Conservation (phyloP, 1,284 basidiomycete genomes). For the Leccinum pachyderme region DNA sequence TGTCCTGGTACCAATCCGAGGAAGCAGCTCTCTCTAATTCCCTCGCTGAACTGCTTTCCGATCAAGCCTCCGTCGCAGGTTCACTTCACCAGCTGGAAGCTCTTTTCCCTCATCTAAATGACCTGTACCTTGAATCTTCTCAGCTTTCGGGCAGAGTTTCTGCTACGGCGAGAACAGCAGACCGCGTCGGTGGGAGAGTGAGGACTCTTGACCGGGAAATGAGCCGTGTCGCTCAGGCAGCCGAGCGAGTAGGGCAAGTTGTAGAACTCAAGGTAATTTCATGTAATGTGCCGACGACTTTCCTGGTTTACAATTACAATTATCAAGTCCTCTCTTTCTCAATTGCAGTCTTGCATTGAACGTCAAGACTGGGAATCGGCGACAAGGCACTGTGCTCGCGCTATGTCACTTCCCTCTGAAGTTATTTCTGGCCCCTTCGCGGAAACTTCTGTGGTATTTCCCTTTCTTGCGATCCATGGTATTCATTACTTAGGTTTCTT, state of each 20-base stretch:
- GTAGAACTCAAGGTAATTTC: slow-evolving; percentile 81
- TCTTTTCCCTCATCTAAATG: slow-evolving; percentile 64
- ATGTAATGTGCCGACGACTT: background rate
- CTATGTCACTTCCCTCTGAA: slow-evolving; percentile 78
- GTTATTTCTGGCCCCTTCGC: slow-evolving; percentile 87
- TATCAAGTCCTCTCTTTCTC: slow-evolving; percentile 72
- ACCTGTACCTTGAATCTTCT: slow-evolving; percentile 60
- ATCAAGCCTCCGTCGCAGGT: slow-evolving; percentile 62
- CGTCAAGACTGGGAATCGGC: slow-evolving; percentile 94
- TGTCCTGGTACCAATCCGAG: slow-evolving; percentile 75
- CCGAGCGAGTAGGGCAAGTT: slow-evolving; percentile 81
- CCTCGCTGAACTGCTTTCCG: slow-evolving; percentile 71
- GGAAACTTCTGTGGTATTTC: slow-evolving; percentile 76
- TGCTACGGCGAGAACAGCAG: slow-evolving; percentile 77
- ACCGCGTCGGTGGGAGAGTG: slow-evolving; percentile 88
- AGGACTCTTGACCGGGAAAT: slow-evolving; percentile 89
- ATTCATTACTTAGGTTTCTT: slow-evolving; percentile 9
- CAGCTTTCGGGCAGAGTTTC: slow-evolving; percentile 58
- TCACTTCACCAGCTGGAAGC: slow-evolving; percentile 65
- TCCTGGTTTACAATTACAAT: slow-evolving; percentile 21
- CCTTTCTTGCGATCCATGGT: background rate
- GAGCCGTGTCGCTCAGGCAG: slow-evolving; percentile 79
- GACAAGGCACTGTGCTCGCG: slow-evolving; percentile 84
- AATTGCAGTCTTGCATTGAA: slow-evolving; percentile 77
- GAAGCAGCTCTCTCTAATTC: slow-evolving; percentile 76